Evolutionary conservation across 192 early-diverging fungal species (phyloP), one percentile per base, ranked within the genome.

Genomic region (Podila epigama): DNA sequence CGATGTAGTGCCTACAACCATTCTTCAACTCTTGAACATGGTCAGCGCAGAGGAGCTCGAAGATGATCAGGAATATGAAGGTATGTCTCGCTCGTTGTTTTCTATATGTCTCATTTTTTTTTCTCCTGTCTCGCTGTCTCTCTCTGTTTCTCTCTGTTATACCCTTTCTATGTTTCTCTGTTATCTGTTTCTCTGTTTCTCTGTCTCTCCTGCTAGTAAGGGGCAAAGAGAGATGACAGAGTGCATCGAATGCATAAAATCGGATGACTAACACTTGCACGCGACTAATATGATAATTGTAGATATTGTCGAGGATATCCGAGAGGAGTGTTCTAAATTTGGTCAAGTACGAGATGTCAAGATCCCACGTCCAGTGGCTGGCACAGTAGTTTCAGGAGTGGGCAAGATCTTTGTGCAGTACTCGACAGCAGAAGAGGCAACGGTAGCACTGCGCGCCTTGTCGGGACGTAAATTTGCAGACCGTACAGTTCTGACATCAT

Each of bases 21-120:
- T 99, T 25, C 61, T 99, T 31, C 87, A 97, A 82, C 80, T 99
- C 27, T 85, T 99, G 55, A 99, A 99, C 77, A 97, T 99, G 96
- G 94, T 98, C 9, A 90, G 89, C 2, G 82, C 83, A 22, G 89
- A 91, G 51, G 97, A 99, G 68, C 86, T 99, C 29, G 81, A 83
- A 25, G 87, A 97, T 70, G 90, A 95, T 48, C 83, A 92, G 4
- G 94, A 96, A 67, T 99, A 94, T 63, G 79, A 89, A 81, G 93
- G 92, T 94, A 81, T 51, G 31, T n/a, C n/a, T n/a, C n/a, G n/a
- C 27, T 22, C 34, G 29, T 39, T 66, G 27, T 15, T 16, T 5
- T 63, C 28, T 37, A 12, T 36, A 27, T 28, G 27, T 13, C n/a
- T 53, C 22, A 32, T 22, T 33, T 32, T 56, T 20, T 58, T 34